Evolutionary conservation across 345 rosid genomes (phyloP).

Genomic region (Aegle marmelos): DNA sequence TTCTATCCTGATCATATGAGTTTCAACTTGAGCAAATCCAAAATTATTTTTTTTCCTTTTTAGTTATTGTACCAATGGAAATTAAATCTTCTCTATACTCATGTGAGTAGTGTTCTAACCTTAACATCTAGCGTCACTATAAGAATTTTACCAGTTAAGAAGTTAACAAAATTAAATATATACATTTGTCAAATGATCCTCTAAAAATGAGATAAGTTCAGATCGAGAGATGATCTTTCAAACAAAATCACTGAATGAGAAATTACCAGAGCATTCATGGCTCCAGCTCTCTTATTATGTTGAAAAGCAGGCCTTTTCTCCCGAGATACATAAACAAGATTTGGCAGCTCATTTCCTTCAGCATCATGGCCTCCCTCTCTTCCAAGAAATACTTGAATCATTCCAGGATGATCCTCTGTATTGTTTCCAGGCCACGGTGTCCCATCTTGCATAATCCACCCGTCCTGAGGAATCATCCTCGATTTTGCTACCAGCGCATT

Average conservation of each 20-base stretch:
- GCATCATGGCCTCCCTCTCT: slow-evolving; percentile 73
- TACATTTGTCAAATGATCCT: not conserved
- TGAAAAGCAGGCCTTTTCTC: slow-evolving; percentile 80
- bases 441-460: slow-evolving; percentile 98
- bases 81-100: too few species aligned
- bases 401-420: slow-evolving; percentile 94
- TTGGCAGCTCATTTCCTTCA: slow-evolving; percentile 76
- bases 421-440: slow-evolving; percentile 99
- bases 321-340: slow-evolving; percentile 76
- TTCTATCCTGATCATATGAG: not conserved
- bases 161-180: not conserved
- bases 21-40: not conserved
- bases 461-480: slow-evolving; percentile 68
- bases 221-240: not conserved
- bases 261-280: slow-evolving; percentile 93
- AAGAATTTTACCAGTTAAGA: not conserved
- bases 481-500: slow-evolving; percentile 89
- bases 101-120: too few species aligned
- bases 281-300: slow-evolving; percentile 96
- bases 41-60: not conserved
- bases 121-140: too few species aligned
- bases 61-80: too few species aligned
- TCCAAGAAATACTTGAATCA: slow-evolving; percentile 96
- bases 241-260: not conserved
- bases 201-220: not conserved